Conservation (phyloP, 352 stramenopile genomes). For the Pythium brassicae region DNA sequence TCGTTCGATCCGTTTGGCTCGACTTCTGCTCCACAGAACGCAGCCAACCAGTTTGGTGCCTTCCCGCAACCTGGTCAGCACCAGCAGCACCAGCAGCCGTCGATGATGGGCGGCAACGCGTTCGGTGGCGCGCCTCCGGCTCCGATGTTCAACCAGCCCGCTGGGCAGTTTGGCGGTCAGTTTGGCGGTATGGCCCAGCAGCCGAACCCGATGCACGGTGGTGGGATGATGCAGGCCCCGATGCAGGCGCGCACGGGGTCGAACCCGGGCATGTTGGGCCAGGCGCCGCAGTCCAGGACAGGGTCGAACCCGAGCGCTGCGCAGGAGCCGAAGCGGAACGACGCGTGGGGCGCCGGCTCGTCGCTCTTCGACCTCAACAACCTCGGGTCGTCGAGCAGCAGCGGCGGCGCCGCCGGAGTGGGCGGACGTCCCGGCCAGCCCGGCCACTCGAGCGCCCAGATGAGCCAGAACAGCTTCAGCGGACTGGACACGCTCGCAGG, state of each 20-base stretch:
- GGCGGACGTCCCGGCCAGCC: conserved; percentile 25
- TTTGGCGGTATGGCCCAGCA: conserved; percentile 40
- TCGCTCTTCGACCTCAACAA: conserved; percentile 81
- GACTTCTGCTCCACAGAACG: conserved; percentile 18
- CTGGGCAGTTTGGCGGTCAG: conserved; percentile 38
- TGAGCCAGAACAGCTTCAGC: conserved; percentile 70
- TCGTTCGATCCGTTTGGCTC: conserved; percentile 65
- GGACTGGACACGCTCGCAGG: conserved; percentile 77
- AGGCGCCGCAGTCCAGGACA: conserved; percentile 16
- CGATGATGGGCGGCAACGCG: conserved; percentile 22
- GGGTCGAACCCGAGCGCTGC: conserved; percentile 21
- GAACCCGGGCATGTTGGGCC: conserved; percentile 24
- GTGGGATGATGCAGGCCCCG: conserved; percentile 20
- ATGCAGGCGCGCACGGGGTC: conserved; percentile 36
- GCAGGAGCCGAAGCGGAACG: conserved; percentile 53
- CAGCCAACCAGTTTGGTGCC: conserved; percentile 28
- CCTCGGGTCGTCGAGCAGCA: conserved; percentile 28
- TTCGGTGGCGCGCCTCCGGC: conserved; percentile 33
- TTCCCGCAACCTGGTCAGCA: conserved; percentile 36
- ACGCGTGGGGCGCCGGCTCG: conserved; percentile 77
- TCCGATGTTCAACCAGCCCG: conserved; percentile 44
- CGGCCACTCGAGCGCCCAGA: conserved; percentile 4
- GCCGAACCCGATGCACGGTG: conserved; percentile 25
- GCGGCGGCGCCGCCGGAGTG: conserved; percentile 8
- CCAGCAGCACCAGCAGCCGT: conserved; percentile 41